Base-by-base conservation (phyloP, 805 yeast genomes). In the Zygosaccharomyces siamensis region DNA sequence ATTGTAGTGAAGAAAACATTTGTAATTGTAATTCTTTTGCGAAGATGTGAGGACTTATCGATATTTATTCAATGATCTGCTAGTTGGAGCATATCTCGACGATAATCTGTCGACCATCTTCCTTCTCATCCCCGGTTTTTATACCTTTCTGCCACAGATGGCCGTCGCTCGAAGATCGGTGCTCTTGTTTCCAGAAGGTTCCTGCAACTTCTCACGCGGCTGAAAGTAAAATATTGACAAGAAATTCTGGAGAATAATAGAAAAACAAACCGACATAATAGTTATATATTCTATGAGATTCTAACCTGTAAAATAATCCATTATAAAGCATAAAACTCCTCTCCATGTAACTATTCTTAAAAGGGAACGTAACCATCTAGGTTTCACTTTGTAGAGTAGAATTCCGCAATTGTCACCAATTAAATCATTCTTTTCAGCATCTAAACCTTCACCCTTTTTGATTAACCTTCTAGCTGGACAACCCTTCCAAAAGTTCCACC, bases 401-500 rank as follows among this genome's bases (percentile, higher is more conserved):
- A 78, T 75, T 2, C 95, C 96, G 66, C 97, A 89, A 53, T 84
- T 78, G 47, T 75, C 76, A 54, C 84, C 86, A 2, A 66, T 58
- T 7, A 60, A 46, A 46, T 89, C 92, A 63, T 89, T 96, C 52
- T 83, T 79, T 62, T 92, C 97, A 7, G 88, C 78, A 2, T 63
- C 68, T 26, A 67, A 42, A 1, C 98, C 98, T 55, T 84, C 79
- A 0, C 97, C 98, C 73, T 84, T 79, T 53, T 85, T 81, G 46
- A 84, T 78, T 57, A 81, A 80, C 47, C 79, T 74, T 48, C 96
- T 73, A 5, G 90, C 80, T 8, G 85, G 85, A 69, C 99, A 92
- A 2, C 89, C 84, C 48, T 79, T 76, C 80, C 88, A 78, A 57
- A 88, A 75, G 62, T 92, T 90, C 93, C 96, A 92, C 97, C 97